Base-by-base conservation (phyloP, 2,329 filamentous ascomycete genomes). In the Chaetomium olivaceum region DNA sequence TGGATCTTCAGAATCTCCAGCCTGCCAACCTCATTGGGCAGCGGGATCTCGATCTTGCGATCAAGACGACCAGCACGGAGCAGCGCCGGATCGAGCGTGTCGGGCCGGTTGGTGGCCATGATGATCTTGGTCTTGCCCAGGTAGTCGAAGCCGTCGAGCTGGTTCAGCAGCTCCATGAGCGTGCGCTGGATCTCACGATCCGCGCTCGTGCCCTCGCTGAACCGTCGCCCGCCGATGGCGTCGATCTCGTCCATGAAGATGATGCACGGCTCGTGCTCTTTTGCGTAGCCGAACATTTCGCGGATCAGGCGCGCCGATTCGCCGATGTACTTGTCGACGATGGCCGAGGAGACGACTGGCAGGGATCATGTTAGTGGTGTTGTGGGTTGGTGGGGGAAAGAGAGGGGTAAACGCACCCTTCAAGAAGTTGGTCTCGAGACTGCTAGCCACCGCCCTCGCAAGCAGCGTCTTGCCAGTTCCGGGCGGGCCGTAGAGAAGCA, bases 191-290 rank as follows among this genome's bases (percentile, higher is more conserved):
- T 99, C 79, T 99, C 95, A 75, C 96, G 90, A 82, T 99, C 95
- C 59, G 95, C 95, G 67, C 93, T 97, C 60, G 95, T 99, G 72
- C 96, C 95, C 79, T 99, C 95, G 0, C 92, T 97, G 80, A 99
- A 99, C 74, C 95, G 87, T 74, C 96, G 88, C 69, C 96, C 96
- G 77, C 95, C 95, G 75, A 99, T 99, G 75, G 95, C 95, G 76
- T 99, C 95, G 76, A 99, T 99, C 81, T 99, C 95, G 84, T 99
- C 96, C 95, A 99, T 99, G 86, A 99, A 99, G 81, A 99, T 99
- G 79, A 99, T 99, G 79, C 95, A 99, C 48, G 95, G 95, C 80
- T 99, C 95, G 78, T 99, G 95, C 78, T 99, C 96, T 81, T 97
- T 98, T 74, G 96, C 95, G 76, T 99, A 99, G 65, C 95, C 96